Conservation (phyloP, 495 filamentous ascomycete genomes). For the Neurospora pannonica region DNA sequence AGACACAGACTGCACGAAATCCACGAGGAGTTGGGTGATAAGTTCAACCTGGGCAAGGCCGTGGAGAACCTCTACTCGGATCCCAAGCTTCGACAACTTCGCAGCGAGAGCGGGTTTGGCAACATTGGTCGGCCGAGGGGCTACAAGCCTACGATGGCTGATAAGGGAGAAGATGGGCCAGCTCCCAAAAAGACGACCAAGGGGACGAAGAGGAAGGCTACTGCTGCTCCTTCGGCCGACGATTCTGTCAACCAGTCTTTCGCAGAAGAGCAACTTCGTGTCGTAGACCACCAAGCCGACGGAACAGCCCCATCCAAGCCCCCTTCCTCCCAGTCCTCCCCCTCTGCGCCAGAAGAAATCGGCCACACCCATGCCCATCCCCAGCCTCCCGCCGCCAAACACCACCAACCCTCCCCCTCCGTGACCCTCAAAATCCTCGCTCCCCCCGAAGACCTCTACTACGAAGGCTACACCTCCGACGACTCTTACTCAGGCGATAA, state of each 20-base stretch:
- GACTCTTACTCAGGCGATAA: conserved; percentile 32
- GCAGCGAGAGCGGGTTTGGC: conserved; percentile 33
- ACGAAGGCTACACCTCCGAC: conserved; percentile 33
- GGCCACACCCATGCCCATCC: background rate
- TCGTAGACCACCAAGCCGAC: background rate
- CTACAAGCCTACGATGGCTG: conserved; percentile 13
- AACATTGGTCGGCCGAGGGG: conserved; percentile 39
- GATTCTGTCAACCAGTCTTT: background rate
- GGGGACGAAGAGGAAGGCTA: conserved; percentile 1
- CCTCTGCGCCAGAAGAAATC: background rate
- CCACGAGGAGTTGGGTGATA: conserved; percentile 21
- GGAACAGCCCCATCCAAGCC: background rate
- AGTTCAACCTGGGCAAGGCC: conserved; percentile 32
- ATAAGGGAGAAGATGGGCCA: background rate
- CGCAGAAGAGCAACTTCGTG: background rate
- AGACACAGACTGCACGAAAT: conserved; percentile 38
- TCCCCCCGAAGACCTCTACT: conserved; percentile 22
- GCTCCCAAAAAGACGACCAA: background rate
- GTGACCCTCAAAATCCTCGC: background rate
- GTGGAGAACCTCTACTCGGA: conserved; percentile 37
- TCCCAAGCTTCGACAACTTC: conserved; percentile 27
- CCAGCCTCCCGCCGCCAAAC: background rate
- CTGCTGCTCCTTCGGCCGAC: background rate
- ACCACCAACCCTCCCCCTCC: background rate
- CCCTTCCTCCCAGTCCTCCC: background rate